Conservation (phyloP, 2,329 filamentous ascomycete species). For the Fusarium sacchari region DNA sequence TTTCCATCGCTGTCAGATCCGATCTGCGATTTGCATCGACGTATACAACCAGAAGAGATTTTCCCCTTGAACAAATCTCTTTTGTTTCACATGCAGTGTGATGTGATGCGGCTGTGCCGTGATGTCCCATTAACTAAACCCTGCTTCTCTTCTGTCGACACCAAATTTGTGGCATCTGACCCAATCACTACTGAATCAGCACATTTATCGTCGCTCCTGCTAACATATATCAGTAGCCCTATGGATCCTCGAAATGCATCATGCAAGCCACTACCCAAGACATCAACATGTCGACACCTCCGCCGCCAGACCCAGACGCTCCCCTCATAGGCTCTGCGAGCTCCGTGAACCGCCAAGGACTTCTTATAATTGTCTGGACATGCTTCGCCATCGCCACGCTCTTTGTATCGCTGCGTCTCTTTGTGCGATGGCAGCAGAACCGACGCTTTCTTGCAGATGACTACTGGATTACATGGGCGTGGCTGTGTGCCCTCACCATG, state of each 20-base stretch:
- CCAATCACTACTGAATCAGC: not conserved
- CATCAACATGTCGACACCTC: constrained; percentile 7
- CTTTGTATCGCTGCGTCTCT: not conserved
- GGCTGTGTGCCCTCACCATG: constrained; percentile 18
- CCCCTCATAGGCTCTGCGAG: constrained; percentile 15
- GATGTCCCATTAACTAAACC: no score
- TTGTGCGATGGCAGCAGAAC: constrained; percentile 21
- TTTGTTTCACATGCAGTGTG: not conserved
- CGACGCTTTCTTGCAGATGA: constrained; percentile 13
- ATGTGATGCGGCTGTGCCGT: not conserved
- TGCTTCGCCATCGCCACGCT: constrained; percentile 16
- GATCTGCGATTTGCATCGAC: not conserved
- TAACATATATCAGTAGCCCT: not conserved
- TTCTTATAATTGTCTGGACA: constrained; percentile 1
- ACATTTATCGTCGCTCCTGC: rapidly evolving
- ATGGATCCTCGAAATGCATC: not conserved
- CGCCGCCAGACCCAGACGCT: not conserved
- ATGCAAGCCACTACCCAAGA: not conserved
- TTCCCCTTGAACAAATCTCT: not conserved
- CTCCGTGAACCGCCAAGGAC: not conserved
- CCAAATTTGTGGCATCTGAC: no score
- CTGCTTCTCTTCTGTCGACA: not conserved
- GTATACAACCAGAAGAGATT: no score
- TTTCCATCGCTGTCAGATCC: not conserved
- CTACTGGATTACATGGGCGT: constrained; percentile 27